Evolutionary conservation across 495 filamentous ascomycete species (phyloP), one percentile per base, ranked within the genome.

Genomic region (Podospora sp.): DNA sequence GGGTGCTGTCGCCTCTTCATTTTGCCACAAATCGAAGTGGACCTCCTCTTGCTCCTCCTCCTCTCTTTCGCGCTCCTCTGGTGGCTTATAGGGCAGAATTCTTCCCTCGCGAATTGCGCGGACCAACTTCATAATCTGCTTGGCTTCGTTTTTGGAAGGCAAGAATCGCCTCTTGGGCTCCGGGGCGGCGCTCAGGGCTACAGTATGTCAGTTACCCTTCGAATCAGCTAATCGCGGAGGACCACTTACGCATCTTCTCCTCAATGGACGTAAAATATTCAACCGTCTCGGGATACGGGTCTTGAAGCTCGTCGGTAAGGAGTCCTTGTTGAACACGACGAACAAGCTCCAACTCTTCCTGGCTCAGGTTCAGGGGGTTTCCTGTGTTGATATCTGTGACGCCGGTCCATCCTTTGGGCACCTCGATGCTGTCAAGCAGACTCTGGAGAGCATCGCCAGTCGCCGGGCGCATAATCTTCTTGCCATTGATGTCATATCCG

Each of bases 331-430:
- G 93, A 26, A 99, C 88, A 73, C 92, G 92, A 68, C 88, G 88
- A 67, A 99, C 79, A 65, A 98, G 84, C 70, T 97, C 92, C 72
- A 99, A 76, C 77, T 99, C 95, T 59, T 97, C 90, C 62, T 90
- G 86, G 70, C 87, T 75, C 49, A 99, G 80, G 71, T 97, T 89
- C 70, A 97, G 78, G 1, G 94, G 93, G 79, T 95, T 94, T 36
- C 95, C 95, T 6, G 95, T 98, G 16, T 90, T 85, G 20, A 93
- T 91, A 77, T 99, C 95, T 3, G 93, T 97, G 21, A 98, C 85
- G 61, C 95, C 95, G 62, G 95, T 99, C 93, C 93, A 99, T 62
- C 95, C 96, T 84, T 96, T 92, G 27, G 95, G 95, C n/a, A 99
- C 82, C 70, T 99, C 95, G 69, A 99, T 98, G 76, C 91, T 96